Conservation (phyloP, 805 yeast genomes). For the Wickerhamia fluorescens region DNA sequence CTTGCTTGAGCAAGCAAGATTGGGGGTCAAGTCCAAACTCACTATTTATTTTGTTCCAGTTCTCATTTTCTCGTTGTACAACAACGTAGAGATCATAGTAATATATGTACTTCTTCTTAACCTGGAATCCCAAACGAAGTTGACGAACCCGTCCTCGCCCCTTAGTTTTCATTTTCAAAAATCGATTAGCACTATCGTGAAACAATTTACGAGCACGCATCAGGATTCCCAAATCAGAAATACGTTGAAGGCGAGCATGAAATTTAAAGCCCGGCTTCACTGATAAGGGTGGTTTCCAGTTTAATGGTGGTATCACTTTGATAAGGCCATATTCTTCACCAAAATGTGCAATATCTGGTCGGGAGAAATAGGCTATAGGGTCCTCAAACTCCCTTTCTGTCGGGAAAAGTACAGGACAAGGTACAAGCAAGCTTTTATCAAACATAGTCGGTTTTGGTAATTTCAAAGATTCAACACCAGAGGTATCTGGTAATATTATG, state of each 20-base stretch:
- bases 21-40: constrained; percentile 14
- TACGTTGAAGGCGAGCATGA: constrained; percentile 60
- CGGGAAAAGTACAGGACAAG: constrained; percentile 46
- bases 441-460: constrained; percentile 8
- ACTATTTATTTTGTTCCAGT: background rate
- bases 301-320: constrained; percentile 44
- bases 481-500: no score
- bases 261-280: constrained; percentile 51
- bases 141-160: constrained; percentile 4
- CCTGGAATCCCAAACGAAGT: constrained; percentile 15
- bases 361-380: constrained; percentile 44
- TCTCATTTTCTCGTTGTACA: constrained; percentile 12
- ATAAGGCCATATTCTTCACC: constrained; percentile 47
- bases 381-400: constrained; percentile 36
- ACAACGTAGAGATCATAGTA: constrained; percentile 33
- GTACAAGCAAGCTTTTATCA: constrained; percentile 18
- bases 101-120: constrained; percentile 12
- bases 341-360: constrained; percentile 29
- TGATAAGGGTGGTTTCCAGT: constrained; percentile 52
- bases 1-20: constrained; percentile 13
- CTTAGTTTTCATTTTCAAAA: constrained; percentile 35
- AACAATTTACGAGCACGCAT: constrained; percentile 61
- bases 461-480: no score
- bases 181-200: constrained; percentile 54
- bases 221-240: constrained; percentile 55